phyloP scores from a whole-genome alignment of 2,329 filamentous ascomycete genomes.

The Colletotrichum tofieldiae region DNA sequence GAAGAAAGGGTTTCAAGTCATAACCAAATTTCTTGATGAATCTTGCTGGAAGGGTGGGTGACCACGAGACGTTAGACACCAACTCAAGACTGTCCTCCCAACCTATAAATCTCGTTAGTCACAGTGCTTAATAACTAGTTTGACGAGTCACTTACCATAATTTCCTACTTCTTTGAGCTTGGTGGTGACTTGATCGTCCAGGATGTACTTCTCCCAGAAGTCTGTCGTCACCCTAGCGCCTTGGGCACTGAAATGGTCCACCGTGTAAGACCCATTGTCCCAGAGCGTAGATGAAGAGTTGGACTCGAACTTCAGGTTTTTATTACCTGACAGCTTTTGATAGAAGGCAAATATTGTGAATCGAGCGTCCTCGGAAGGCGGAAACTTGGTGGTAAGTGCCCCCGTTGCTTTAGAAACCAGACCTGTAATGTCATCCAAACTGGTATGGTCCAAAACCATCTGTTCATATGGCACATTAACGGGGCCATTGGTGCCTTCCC shows the following conservation, averaged over 20 bases:
- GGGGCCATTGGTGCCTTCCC: neutral
- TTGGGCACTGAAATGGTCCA: slow-evolving; percentile 54
- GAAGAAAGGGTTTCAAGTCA: slow-evolving; percentile 50
- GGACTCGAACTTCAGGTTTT: slow-evolving; percentile 8
- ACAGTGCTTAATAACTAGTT: too few species aligned
- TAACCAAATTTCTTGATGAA: slow-evolving; percentile 55
- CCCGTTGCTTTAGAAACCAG: too few species aligned
- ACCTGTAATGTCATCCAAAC: too few species aligned
- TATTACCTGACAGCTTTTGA: neutral
- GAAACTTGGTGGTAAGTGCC: too few species aligned
- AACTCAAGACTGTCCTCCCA: slow-evolving; percentile 57
- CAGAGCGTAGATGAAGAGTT: slow-evolving; percentile 11
- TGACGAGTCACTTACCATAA: slow-evolving; percentile 43
- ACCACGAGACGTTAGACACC: slow-evolving; percentile 54
- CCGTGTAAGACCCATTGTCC: slow-evolving; percentile 46
- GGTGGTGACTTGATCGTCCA: slow-evolving; percentile 45
- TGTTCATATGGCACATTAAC: slow-evolving; percentile 9
- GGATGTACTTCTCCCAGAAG: slow-evolving; percentile 58
- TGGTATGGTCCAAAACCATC: neutral
- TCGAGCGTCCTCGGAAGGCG: neutral
- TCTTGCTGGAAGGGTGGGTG: slow-evolving; percentile 47
- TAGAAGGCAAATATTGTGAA: slow-evolving; percentile 23
- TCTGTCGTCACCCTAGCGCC: slow-evolving; percentile 54
- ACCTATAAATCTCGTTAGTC: neutral
- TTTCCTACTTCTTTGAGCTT: slow-evolving; percentile 53